phyloP scores from a whole-genome alignment of 2,329 filamentous ascomycete species.

The Diaporthe longicolla region DNA sequence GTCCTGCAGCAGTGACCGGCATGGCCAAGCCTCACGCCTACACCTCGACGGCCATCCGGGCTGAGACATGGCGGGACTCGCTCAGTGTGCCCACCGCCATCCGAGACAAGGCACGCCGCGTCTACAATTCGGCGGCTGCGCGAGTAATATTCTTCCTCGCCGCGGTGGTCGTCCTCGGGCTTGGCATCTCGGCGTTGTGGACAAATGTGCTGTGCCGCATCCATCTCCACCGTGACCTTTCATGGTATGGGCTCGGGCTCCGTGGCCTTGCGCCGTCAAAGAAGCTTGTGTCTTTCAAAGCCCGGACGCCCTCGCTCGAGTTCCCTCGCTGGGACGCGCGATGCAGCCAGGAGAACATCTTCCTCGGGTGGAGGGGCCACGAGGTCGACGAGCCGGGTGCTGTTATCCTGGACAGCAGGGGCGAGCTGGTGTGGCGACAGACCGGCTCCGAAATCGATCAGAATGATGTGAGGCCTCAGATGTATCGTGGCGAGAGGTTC shows the following conservation, averaged over 20 bases:
- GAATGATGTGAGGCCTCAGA: conserved; percentile 48
- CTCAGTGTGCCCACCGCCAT: background rate
- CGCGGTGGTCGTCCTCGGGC: conserved; percentile 14
- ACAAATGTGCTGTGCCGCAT: conserved; percentile 36
- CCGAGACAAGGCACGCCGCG: background rate
- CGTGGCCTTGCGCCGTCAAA: conserved; percentile 39
- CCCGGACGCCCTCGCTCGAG: conserved; percentile 40
- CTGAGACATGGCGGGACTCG: conserved; percentile 1
- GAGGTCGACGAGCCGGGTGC: conserved; percentile 44
- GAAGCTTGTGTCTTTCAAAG: conserved; percentile 42
- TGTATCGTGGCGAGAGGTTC: conserved; percentile 51
- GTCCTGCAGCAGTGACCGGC: conserved; percentile 2
- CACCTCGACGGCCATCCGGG: background rate
- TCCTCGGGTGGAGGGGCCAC: conserved; percentile 43
- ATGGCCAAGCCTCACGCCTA: conserved; percentile 23
- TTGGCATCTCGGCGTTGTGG: conserved; percentile 35
- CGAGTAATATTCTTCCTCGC: conserved; percentile 21
- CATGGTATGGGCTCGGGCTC: conserved; percentile 40
- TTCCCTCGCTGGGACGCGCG: conserved; percentile 43
- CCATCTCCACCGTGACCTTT: conserved; percentile 40
- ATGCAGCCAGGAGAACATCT: conserved; percentile 43
- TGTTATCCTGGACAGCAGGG: conserved; percentile 47
- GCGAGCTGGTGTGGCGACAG: conserved; percentile 47
- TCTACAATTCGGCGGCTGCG: background rate
- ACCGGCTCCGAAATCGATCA: conserved; percentile 44